These are phyloP conservation scores for Neodidymelliopsis sp. DNA, from an alignment of 2,329 filamentous ascomycete species.

Conservation along the genomic window DNA sequence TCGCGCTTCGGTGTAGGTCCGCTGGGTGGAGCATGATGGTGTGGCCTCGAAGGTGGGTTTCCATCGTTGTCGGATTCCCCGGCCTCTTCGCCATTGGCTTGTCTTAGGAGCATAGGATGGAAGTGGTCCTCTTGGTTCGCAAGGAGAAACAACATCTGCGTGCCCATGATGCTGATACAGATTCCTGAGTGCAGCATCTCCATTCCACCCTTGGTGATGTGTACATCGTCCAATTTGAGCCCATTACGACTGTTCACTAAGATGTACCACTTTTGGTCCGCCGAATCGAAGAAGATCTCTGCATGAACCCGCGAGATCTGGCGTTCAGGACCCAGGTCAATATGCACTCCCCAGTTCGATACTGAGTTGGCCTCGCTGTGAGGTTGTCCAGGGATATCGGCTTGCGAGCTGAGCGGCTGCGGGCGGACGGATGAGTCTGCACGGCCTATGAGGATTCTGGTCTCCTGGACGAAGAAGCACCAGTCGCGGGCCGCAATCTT, in stretches of 20 bases:
- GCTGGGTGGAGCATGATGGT: constrained; percentile 43
- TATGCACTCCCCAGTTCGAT: constrained; percentile 68
- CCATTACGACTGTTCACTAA: constrained; percentile 91
- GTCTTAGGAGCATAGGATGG: constrained; percentile 69
- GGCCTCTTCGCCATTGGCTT: constrained; percentile 58
- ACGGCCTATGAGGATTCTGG: constrained; percentile 79
- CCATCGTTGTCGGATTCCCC: constrained; percentile 51
- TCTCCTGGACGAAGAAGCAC: constrained; percentile 82
- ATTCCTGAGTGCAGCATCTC: constrained; percentile 80
- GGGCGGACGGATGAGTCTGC: constrained; percentile 43
- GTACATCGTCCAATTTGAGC: constrained; percentile 78
- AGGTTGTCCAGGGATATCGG: constrained; percentile 33
- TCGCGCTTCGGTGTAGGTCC: constrained; percentile 48
- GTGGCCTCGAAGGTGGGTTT: constrained; percentile 39
- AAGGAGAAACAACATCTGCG: constrained; percentile 99
- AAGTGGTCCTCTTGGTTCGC: constrained; percentile 77
- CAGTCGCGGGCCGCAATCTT: constrained; percentile 83
- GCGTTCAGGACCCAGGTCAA: constrained; percentile 73
- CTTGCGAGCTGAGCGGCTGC: constrained; percentile 39
- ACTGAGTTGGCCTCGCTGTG: constrained; percentile 31
- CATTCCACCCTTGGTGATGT: constrained; percentile 71
- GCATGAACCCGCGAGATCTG: constrained; percentile 60
- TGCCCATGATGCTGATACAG: constrained; percentile 88
- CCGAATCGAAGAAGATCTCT: constrained; percentile 56
- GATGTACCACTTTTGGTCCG: constrained; percentile 75